A percentile compares a stretch with the other conserved stretches of the same genome.
phyloP scores from a whole-genome alignment of 805 yeast species.

The Starmerella cellae region DNA sequence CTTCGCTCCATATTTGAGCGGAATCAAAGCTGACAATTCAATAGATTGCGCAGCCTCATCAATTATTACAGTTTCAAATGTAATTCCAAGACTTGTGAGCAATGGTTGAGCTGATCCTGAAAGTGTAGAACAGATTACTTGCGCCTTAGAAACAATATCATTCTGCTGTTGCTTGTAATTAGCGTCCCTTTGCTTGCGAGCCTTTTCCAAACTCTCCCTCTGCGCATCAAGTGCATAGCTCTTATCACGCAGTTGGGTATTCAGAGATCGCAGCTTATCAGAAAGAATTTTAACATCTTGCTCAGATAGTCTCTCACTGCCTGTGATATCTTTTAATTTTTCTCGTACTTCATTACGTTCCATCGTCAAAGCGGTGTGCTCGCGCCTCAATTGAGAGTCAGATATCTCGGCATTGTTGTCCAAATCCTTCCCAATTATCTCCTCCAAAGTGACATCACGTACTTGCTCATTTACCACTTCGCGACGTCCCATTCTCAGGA shows the following conservation, averaged over 20 bases:
- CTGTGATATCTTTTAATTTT: slow-evolving; percentile 23
- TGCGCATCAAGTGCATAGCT: slow-evolving; percentile 66
- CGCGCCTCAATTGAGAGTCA: slow-evolving; percentile 31
- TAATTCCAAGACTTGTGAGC: slow-evolving; percentile 56
- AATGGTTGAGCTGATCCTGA: slow-evolving; percentile 92
- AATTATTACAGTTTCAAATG: slow-evolving; percentile 79
- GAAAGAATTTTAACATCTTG: slow-evolving; percentile 26
- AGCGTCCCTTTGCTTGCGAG: slow-evolving; percentile 60
- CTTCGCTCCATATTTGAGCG: slow-evolving; percentile 78
- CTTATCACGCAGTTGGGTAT: slow-evolving; percentile 48
- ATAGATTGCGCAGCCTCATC: slow-evolving; percentile 98
- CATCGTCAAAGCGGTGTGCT: slow-evolving; percentile 36
- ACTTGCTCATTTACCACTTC: slow-evolving; percentile 80
- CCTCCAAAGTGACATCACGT: slow-evolving; percentile 72
- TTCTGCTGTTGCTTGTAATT: slow-evolving; percentile 65
- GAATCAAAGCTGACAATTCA: slow-evolving; percentile 81
- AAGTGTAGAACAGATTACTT: slow-evolving; percentile 78
- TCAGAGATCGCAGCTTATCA: slow-evolving; percentile 42
- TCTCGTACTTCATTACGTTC: slow-evolving; percentile 42
- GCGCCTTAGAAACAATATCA: slow-evolving; percentile 56
- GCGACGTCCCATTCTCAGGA: slow-evolving; percentile 79
- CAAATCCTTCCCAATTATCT: slow-evolving; percentile 45
- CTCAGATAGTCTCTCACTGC: slow-evolving; percentile 14
- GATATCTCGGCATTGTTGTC: slow-evolving; percentile 31
- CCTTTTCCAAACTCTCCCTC: slow-evolving; percentile 58